A percentile compares a stretch with the other conserved stretches of the same genome.
These are phyloP conservation scores for Dactylellina parvicollis DNA, from an alignment of 2,329 filamentous ascomycete genomes.

Conservation along the genomic window DNA sequence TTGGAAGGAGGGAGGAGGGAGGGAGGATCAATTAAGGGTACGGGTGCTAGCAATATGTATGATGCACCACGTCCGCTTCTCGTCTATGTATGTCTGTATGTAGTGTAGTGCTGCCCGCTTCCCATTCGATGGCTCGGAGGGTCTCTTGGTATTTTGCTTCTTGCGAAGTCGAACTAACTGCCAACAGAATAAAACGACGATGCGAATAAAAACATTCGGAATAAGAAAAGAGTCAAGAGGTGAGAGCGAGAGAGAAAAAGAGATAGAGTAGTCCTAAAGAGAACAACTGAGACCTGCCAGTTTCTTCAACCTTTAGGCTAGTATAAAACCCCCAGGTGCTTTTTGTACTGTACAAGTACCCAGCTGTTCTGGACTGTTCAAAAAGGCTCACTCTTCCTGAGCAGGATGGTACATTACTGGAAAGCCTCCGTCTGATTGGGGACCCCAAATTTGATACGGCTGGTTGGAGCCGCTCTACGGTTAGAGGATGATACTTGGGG, in stretches of 20 bases:
- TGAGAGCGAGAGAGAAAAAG: slow-evolving; percentile 37
- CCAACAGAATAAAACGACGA: slow-evolving; percentile 37
- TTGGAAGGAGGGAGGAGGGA: slow-evolving; percentile 27
- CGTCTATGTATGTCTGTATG: slow-evolving; percentile 54
- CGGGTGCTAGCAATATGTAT: slow-evolving; percentile 54
- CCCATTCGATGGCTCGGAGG: slow-evolving; percentile 45
- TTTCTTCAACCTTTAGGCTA: slow-evolving; percentile 48
- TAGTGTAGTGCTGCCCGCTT: slow-evolving; percentile 42
- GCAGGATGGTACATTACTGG: slow-evolving; percentile 51
- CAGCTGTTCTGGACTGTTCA: slow-evolving; percentile 46
- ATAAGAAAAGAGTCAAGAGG: slow-evolving; percentile 57
- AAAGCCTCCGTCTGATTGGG: slow-evolving; percentile 54
- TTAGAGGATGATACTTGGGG: slow-evolving; percentile 50
- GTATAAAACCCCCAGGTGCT: slow-evolving; percentile 49
- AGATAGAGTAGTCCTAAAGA: slow-evolving; percentile 15
- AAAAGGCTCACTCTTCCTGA: slow-evolving; percentile 53
- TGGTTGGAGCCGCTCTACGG: slow-evolving; percentile 53
- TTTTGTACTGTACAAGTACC: slow-evolving; percentile 37
- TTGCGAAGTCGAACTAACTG: slow-evolving; percentile 33
- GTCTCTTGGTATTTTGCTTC: slow-evolving; percentile 37
- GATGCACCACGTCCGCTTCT: slow-evolving; percentile 52
- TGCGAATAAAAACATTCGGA: slow-evolving; percentile 49
- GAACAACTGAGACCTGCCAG: slow-evolving; percentile 49
- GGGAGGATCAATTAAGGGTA: slow-evolving; percentile 53
- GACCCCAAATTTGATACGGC: slow-evolving; percentile 53